Conservation (phyloP, 345 rosid species). For the Rhodamnia argentea region DNA sequence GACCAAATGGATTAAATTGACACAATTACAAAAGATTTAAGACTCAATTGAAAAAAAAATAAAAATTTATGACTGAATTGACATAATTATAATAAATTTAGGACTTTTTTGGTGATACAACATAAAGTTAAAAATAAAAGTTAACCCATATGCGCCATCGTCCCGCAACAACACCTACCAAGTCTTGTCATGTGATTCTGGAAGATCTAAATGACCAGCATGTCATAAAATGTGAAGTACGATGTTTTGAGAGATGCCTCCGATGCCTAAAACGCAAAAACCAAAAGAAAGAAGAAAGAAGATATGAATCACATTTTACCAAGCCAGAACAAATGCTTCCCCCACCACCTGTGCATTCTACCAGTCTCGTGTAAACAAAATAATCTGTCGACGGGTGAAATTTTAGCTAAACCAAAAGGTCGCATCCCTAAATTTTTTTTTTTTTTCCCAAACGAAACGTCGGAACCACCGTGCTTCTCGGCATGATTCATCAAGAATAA, state of each 20-base stretch:
- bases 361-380: not conserved
- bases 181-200: not conserved
- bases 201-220: not conserved
- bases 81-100: too few species aligned
- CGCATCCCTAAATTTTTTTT: not conserved
- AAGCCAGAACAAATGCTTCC: not conserved
- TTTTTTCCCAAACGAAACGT: not conserved
- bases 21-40: too few species aligned
- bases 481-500: not conserved
- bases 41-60: too few species aligned
- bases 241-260: not conserved
- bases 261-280: not conserved
- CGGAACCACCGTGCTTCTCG: not conserved
- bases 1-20: too few species aligned
- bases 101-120: not conserved
- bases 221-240: not conserved
- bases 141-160: not conserved
- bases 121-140: not conserved
- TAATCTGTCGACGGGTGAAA: not conserved
- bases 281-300: not conserved
- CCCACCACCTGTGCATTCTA: not conserved
- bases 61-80: too few species aligned
- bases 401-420: not conserved
- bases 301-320: not conserved
- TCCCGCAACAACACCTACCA: not conserved